Base-by-base conservation (phyloP, 352 stramenopile species). In the Phytophthora rubi region DNA sequence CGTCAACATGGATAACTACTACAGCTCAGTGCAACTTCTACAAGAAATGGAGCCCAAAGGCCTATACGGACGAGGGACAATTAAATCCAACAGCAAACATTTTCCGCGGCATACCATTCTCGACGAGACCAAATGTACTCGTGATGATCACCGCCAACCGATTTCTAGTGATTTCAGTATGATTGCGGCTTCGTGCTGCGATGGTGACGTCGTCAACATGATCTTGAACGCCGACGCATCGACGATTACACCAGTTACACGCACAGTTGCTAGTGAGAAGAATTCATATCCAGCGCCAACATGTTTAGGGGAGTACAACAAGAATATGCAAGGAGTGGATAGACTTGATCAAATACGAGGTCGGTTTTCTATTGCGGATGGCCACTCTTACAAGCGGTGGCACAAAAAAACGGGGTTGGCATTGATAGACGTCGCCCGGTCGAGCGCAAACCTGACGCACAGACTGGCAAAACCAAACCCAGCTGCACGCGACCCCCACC, bases 1-100 rank as follows among this genome's bases (percentile, higher is more conserved):
- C 23, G 37, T 80, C 48, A 70, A 77, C 33, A 70, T 56, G 15
- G 69, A 80, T 39, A 77, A 80, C 55, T 77, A 66, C 65, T 80
- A 80, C 42, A 80, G 64, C 6, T 75, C 59, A 10, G 57, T 72
- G 18, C 60, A 71, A 32, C 58, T 77, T 80, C 2, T 28, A 26
- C 23, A 66, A 15, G 53, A 47, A 9, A 32, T 80, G 0, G 33
- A 63, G 30, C 13, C 65, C 2, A 70, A 70, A 26, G 61, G 65
- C 3, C 15, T 73, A 8, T 73, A 67, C 33, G 61, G 35, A 4
- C 18, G 66, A 26, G 63, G 63, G 16, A 77, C 63, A 0, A 35
- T 76, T 7, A 53, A 54, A 33, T 16, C 33, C 4, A 45, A 52
- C 6, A 73, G 53, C 59, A 71, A 71, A 42, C 68, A 74, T 44